Evolutionary conservation across 495 filamentous ascomycete genomes (phyloP).

Genomic region (Aspergillus mulundensis): DNA sequence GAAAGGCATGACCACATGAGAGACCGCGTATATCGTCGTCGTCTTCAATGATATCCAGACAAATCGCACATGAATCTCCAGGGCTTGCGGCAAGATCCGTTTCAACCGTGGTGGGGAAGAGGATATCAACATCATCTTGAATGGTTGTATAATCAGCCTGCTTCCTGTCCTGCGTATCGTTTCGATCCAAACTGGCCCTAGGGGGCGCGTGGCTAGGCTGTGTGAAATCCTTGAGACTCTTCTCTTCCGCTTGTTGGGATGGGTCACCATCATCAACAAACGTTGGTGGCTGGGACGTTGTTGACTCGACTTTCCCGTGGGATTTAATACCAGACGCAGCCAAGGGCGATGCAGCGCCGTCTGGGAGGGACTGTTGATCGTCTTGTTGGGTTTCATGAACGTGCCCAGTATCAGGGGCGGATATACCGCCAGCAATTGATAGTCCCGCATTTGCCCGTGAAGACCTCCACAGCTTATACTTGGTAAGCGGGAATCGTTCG

Average conservation of each 20-base stretch:
- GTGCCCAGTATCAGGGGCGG: slow-evolving; percentile 50
- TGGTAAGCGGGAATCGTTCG: slow-evolving; percentile 87
- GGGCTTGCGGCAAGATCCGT: slow-evolving; percentile 77
- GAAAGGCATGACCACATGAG: slow-evolving; percentile 96
- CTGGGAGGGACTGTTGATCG: slow-evolving; percentile 11
- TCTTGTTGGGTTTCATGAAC: slow-evolving; percentile 23
- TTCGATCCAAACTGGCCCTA: background rate
- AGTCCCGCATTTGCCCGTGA: slow-evolving; percentile 78
- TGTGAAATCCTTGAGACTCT: slow-evolving; percentile 6
- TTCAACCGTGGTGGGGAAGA: slow-evolving; percentile 75
- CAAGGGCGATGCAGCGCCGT: slow-evolving; percentile 11
- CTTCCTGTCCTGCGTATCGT: background rate
- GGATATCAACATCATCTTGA: slow-evolving; percentile 75
- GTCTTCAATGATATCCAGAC: slow-evolving; percentile 87
- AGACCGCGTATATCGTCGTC: slow-evolving; percentile 93
- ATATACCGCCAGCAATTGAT: slow-evolving; percentile 79
- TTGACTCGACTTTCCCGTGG: slow-evolving; percentile 20
- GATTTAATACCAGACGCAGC: slow-evolving; percentile 12
- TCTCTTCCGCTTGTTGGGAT: slow-evolving; percentile 19
- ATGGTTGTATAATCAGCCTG: background rate
- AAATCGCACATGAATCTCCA: slow-evolving; percentile 97
- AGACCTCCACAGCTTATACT: slow-evolving; percentile 94
- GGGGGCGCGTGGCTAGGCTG: background rate
- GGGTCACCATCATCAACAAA: slow-evolving; percentile 12
- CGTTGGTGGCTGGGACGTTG: slow-evolving; percentile 12